phyloP scores from a whole-genome alignment of 2,329 filamentous ascomycete species.

The Alternaria solani region DNA sequence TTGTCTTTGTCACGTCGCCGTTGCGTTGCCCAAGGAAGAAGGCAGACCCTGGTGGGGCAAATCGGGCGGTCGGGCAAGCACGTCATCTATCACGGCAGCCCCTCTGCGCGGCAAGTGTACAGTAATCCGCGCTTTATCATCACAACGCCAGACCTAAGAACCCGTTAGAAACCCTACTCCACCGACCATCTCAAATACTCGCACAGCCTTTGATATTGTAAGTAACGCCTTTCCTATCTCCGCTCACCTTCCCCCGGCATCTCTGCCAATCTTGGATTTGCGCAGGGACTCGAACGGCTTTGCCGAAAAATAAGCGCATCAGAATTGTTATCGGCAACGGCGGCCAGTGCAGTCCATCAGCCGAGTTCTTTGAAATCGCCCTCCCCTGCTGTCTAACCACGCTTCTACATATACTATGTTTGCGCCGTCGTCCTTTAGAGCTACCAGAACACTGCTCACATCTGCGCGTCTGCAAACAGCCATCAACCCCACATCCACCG shows the following conservation, averaged over 20 bases:
- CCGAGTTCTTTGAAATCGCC: slow-evolving; percentile 47
- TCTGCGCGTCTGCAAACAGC: slow-evolving; percentile 49
- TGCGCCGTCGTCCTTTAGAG: slow-evolving; percentile 44
- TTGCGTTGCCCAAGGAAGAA: slow-evolving; percentile 14
- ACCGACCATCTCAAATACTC: slow-evolving; percentile 24
- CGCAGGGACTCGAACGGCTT: slow-evolving; percentile 37
- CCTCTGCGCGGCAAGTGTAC: slow-evolving; percentile 22
- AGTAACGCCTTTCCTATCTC: slow-evolving; percentile 25
- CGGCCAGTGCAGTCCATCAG: slow-evolving; percentile 47
- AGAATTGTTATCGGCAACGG: slow-evolving; percentile 41
- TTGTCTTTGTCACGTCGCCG: background rate
- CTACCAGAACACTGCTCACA: slow-evolving; percentile 55
- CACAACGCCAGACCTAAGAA: slow-evolving; percentile 21
- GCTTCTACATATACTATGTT: slow-evolving; percentile 51
- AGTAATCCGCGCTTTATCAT: slow-evolving; percentile 38
- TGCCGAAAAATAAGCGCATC: slow-evolving; percentile 44
- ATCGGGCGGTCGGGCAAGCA: slow-evolving; percentile 31
- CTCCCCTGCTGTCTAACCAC: slow-evolving; percentile 28
- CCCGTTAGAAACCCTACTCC: slow-evolving; percentile 10
- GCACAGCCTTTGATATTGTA: slow-evolving; percentile 30
- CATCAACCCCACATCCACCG: slow-evolving; percentile 36
- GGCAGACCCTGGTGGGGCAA: slow-evolving; percentile 25
- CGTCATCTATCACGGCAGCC: slow-evolving; percentile 31
- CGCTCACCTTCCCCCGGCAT: slow-evolving; percentile 13
- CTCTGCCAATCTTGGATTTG: slow-evolving; percentile 18